phyloP scores from a whole-genome alignment of 1,139 yeast genomes.

The Yamadazyma oceani region DNA sequence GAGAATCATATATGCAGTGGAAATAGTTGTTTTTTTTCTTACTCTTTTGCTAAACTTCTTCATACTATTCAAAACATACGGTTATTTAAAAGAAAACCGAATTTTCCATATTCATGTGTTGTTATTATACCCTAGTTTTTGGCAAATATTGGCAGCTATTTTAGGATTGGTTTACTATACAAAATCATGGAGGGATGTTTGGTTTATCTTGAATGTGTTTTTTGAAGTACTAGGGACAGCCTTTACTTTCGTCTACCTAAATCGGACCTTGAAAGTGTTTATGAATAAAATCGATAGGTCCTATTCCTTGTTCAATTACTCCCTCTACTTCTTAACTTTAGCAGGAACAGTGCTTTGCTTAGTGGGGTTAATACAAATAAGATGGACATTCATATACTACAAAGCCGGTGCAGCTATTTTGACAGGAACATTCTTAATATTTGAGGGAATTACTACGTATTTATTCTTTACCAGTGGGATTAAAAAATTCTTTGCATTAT shows the following conservation, averaged over 20 bases:
- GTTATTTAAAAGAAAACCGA: constrained; percentile 7
- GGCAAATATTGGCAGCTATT: constrained; percentile 13
- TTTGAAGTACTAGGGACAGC: constrained; percentile 15
- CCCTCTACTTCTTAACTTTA: constrained; percentile 6
- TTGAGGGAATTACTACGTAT: constrained; percentile 5
- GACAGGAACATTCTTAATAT: constrained; percentile 9
- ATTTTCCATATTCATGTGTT: constrained; percentile 8
- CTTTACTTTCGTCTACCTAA: constrained; percentile 11
- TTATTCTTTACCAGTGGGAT: constrained; percentile 1
- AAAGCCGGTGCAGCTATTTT: constrained; percentile 13
- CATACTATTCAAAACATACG: constrained; percentile 8
- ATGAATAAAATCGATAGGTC: constrained; percentile 5
- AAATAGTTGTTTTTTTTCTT: constrained; percentile 9
- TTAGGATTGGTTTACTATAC: constrained; percentile 13
- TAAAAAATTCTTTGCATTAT: constrained; percentile 9
- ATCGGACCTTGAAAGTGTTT: constrained; percentile 9
- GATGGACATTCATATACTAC: constrained; percentile 12
- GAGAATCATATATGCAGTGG: constrained; percentile 14
- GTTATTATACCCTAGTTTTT: constrained; percentile 13
- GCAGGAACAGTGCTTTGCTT: constrained; percentile 11
- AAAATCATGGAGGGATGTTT: constrained; percentile 11
- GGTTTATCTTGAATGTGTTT: constrained; percentile 14
- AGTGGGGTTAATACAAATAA: constrained; percentile 13
- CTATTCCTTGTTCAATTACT: constrained; percentile 9
- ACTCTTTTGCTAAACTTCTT: constrained; percentile 9